Evolutionary conservation across 805 yeast species (phyloP), one percentile per base, ranked within the genome.

Genomic region (Yarrowia phangngaensis): DNA sequence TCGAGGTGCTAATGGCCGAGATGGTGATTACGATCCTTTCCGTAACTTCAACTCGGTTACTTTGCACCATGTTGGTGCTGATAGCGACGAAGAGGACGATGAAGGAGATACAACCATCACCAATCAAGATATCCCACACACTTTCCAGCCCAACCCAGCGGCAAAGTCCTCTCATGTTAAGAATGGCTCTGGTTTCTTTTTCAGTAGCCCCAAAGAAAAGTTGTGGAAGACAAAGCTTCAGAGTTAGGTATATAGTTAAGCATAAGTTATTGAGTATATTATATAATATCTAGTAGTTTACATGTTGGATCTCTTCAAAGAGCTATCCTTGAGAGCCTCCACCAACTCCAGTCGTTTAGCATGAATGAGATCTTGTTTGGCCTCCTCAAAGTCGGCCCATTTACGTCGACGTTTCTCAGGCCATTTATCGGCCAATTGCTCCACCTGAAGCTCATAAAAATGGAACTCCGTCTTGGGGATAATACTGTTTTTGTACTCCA

Each of bases 21-120:
- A 38, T 9, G 45, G 45, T 19, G 35, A 41, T 14, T 41, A 41
- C 48, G 95, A 88, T 64, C 96, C 96, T 2, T 88, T 88, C 64
- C 83, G 79, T 43, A 78, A 79, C 59, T 88, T 88, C 67, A 84
- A 80, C 60, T 87, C 96, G 0, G 84, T 88, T 63, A 86, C 95
- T 6, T 70, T 88, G 57, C 84, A 84, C 58, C 88, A 86, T 61
- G 81, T 78, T 51, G 86, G 79, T 35, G 71, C 70, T 32, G 72
- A 62, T 38, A 60, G 55, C 26, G 72, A 67, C 36, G 72, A 69
- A 22, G 70, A 74, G 33, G 77, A n/a, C 76, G 55, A 11, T 78
- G 58, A 53, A 78, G 38, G 50, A 5, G 45, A 38, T 14, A 13
- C 19, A 8, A 38, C 45, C 11, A 27, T 38, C 4, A 27, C 41